Evolutionary conservation across 306 rosid genomes (phyloP).

Genomic region (Ochetophila trinervis): DNA sequence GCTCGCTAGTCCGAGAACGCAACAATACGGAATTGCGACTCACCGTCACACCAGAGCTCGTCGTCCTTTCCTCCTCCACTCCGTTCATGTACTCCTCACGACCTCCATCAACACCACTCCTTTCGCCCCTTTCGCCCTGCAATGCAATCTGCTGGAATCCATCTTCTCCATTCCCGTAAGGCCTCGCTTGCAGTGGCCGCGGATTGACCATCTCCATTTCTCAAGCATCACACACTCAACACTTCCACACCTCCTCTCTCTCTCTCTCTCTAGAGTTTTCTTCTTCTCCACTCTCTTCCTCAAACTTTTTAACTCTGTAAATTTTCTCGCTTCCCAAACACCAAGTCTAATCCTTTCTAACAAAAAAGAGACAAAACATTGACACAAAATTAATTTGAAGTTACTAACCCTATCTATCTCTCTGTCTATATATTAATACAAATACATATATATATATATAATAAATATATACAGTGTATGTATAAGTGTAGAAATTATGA

Average conservation of each 20-base stretch:
- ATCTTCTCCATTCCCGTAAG: slow-evolving; percentile 15
- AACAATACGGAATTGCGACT: slow-evolving; percentile 9
- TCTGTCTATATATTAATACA: neutral
- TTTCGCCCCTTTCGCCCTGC: slow-evolving; percentile 27
- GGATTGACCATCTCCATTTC: slow-evolving; percentile 37
- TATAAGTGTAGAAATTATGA: slow-evolving; percentile 12
- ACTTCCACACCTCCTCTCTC: neutral
- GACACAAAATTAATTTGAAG: neutral
- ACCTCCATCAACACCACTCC: slow-evolving; percentile 23
- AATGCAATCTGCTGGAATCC: slow-evolving; percentile 20
- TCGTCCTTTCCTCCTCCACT: slow-evolving; percentile 25
- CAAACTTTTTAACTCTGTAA: neutral
- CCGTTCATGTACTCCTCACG: slow-evolving; percentile 22
- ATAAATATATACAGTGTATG: neutral
- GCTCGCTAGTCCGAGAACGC: slow-evolving; percentile 54
- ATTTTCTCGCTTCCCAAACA: slow-evolving; percentile 21
- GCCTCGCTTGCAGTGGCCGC: slow-evolving; percentile 34
- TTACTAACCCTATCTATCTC: slow-evolving; percentile 14
- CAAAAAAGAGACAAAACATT: neutral
- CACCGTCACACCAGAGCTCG: slow-evolving; percentile 11
- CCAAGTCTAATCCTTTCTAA: neutral
- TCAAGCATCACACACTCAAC: slow-evolving; percentile 29
- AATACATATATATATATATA: neutral
- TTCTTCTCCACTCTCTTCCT: neutral
- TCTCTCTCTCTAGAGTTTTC: no score